Evolutionary conservation across 345 rosid species (phyloP).

Genomic region (Arabidopsis suecica): DNA sequence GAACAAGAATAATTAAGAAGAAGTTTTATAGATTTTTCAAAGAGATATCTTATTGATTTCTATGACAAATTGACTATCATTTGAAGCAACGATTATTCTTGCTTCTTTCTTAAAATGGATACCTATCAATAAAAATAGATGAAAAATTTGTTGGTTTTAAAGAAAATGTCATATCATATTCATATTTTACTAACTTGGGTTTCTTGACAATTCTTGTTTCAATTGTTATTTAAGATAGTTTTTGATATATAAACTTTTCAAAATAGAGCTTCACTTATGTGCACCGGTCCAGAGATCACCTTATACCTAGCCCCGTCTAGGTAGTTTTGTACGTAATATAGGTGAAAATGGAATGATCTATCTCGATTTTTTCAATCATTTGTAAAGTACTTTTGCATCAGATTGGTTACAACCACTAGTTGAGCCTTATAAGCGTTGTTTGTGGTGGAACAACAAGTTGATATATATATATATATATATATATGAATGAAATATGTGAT

Average conservation of each 20-base stretch:
- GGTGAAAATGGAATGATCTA: background rate
- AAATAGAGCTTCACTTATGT: background rate
- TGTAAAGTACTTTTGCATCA: background rate
- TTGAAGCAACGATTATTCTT: no score
- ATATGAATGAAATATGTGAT: constrained; percentile 13
- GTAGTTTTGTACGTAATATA: background rate
- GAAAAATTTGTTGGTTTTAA: no score
- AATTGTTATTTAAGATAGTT: background rate
- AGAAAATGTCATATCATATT: background rate
- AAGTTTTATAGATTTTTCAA: no score
- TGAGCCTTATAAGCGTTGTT: background rate
- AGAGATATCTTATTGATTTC: no score
- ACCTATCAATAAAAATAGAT: no score
- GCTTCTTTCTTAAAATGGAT: no score
- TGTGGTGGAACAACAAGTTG: constrained; percentile 5
- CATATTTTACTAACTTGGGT: background rate
- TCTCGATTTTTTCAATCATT: constrained; percentile 3
- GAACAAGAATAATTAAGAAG: no score
- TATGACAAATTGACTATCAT: no score
- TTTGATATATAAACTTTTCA: background rate
- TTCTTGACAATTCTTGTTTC: background rate
- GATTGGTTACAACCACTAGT: background rate
- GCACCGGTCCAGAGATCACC: background rate
- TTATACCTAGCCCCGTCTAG: background rate
- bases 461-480: background rate